These are phyloP conservation scores for Fusarium sp. DNA, from an alignment of 2,329 filamentous ascomycete genomes.

Conservation along the genomic window DNA sequence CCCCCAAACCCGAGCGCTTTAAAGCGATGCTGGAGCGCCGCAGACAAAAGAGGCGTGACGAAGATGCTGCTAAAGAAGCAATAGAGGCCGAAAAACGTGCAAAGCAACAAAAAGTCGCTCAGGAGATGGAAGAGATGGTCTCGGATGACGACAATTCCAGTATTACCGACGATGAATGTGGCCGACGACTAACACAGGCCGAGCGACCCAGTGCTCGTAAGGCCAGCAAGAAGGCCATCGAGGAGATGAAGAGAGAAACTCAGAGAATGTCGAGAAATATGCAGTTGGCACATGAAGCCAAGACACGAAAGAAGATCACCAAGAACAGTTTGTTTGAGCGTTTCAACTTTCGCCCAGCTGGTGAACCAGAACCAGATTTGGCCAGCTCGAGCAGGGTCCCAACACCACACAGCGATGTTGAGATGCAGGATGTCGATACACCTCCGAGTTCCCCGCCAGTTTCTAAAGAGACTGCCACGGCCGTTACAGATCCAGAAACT, in stretches of 20 bases:
- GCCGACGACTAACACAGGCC: constrained; percentile 72
- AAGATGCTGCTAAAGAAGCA: constrained; percentile 66
- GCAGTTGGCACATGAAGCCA: constrained; percentile 88
- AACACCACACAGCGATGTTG: constrained; percentile 61
- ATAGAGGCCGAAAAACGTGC: constrained; percentile 55
- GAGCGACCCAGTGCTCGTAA: constrained; percentile 74
- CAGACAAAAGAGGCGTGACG: constrained; percentile 72
- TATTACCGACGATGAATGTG: constrained; percentile 68
- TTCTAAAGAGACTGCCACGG: constrained; percentile 42
- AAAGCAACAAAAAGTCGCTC: constrained; percentile 47
- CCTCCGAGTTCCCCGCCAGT: constrained; percentile 75
- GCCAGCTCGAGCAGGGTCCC: constrained; percentile 65
- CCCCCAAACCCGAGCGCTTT: constrained; percentile 66
- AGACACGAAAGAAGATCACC: constrained; percentile 89
- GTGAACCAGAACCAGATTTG: constrained; percentile 47
- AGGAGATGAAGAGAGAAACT: constrained; percentile 95
- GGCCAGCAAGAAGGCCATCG: constrained; percentile 91
- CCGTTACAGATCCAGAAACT: not conserved
- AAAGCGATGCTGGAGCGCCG: constrained; percentile 77
- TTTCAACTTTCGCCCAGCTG: constrained; percentile 75
- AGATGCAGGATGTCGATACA: constrained; percentile 63
- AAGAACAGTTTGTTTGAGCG: constrained; percentile 83
- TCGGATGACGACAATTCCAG: constrained; percentile 55
- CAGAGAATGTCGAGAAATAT: constrained; percentile 89
- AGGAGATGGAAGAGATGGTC: constrained; percentile 47